Base-by-base conservation (phyloP, 73 alveolate genomes). In the Symbiodinium natans region DNA sequence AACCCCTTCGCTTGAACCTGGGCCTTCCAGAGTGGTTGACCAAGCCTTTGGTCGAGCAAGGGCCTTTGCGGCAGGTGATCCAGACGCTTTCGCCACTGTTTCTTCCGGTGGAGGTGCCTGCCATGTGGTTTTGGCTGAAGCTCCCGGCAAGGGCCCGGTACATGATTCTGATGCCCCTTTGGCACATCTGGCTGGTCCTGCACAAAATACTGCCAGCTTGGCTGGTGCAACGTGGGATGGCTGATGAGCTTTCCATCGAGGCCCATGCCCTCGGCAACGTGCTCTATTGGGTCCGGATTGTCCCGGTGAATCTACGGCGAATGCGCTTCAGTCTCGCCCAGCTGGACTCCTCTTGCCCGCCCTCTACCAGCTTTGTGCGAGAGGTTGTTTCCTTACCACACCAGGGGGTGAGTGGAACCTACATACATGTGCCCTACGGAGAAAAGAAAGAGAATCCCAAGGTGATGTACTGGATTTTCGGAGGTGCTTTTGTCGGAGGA, bases 401-500 rank as follows among this genome's bases (percentile, higher is more conserved):
- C 19, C 95, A 83, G 23, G 95, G 95, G 25, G 86, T 88, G 29
- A 59, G 86, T 3, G 95, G 95, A 38, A 68, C 43, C 46, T 88
- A 63, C 43, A 39, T 88, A 59, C 95, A 88, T 36, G 71, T 59
- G 6, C 71, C 71, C n/a, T 83, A 83, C 39, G 95, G 74, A 38
- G 86, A 41, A 17, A 41, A 41, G n/a, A 59, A 27, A 36, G 93
- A 63, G 9, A 10, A 17, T 11, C n/a, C 41, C 7, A 41, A 46
- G 34, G 95, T 88, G 36, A 88, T 88, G 73, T 88, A 63, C 25
- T 88, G 95, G 95, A 68, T 88, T 31, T 88, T 88, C n/a, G 95
- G 95, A 9, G 95, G 95, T 29, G 95, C 95, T 1, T 88, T 88
- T 63, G 95, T 88, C 7, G 95, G 95, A 39, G 95, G 95, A 11